Evolutionary conservation across 257 asterid genomes (phyloP), one percentile per base, ranked within the genome.

Genomic region (Salvia rosmarinus): DNA sequence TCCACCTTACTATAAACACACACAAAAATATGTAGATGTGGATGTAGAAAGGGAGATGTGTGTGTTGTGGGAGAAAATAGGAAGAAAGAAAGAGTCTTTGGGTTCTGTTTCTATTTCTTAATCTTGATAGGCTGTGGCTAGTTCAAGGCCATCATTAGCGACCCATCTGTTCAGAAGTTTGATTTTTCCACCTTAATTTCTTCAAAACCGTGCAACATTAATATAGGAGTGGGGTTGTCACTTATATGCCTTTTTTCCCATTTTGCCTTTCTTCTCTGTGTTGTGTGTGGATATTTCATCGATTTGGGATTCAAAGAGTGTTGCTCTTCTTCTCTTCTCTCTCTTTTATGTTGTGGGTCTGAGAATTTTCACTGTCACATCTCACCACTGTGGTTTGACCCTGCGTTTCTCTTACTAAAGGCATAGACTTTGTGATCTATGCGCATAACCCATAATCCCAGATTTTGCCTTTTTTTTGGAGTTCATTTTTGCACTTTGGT

Each of bases 1-100:
- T 85, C 88, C 81, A 77, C 84, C 86, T 64, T 62, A 77, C 78
- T 71, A 83, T 83, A 68, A 73, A 82, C 77, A 80, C 80, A 66
- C 44, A 63, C 65, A 80, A 32, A 49, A 57, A 64, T 16, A 71
- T 23, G 49, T 19, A 56, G 68, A 66, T 16, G 62, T 23, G 51
- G 28, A 58, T 28, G 63, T 56, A 51, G 66, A 73, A 23, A 66
- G 60, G 43, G 64, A 65, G 20, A 32, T 67, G 73, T 49, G 67
- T 60, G 21, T 17, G 67, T 13, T 34, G 62, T 19, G 80, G 72
- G 90, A 86, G 92, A 87, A 83, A 77, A 77, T 50, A 55, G 57
- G 89, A 86, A 80, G 89, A 86, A 80, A 77, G 95, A 88, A 82
- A 85, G 68, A 84, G 94, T 89, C 96, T 69, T 70, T 47, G 80